Conservation (phyloP, 2,329 filamentous ascomycete genomes). For the Monilinia fructigena region DNA sequence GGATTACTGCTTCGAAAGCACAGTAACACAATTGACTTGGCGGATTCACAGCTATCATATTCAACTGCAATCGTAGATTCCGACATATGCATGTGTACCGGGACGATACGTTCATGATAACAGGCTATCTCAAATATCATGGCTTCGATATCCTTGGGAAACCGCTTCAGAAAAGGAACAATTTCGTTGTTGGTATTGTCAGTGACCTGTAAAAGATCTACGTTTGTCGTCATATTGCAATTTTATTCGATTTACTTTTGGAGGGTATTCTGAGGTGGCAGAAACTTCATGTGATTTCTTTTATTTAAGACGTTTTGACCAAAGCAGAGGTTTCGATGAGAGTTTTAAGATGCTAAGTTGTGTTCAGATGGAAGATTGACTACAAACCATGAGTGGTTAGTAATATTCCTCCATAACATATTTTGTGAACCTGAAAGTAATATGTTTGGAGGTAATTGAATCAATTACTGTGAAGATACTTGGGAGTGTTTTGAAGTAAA, state of each 20-base stretch:
- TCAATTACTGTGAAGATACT: neutral
- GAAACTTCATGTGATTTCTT: neutral
- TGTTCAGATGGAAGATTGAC: neutral
- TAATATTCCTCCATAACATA: fast-evolving
- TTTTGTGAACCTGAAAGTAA: neutral
- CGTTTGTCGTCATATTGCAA: neutral
- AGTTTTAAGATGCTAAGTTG: neutral
- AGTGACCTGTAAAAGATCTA: no score
- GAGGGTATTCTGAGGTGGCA: no score
- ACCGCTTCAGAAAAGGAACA: no score
- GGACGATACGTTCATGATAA: neutral
- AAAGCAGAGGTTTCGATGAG: no score
- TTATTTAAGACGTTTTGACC: no score
- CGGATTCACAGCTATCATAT: neutral
- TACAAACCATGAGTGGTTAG: neutral
- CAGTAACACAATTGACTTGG: fast-evolving
- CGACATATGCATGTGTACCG: neutral
- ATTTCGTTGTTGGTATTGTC: neutral
- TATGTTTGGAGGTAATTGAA: neutral
- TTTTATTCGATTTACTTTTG: neutral
- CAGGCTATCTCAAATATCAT: neutral
- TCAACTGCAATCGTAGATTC: neutral
- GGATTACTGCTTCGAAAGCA: neutral
- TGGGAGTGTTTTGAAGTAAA: no score
- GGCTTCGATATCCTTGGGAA: neutral